phyloP scores from a whole-genome alignment of 768 basidiomycete species.

The Daedaleopsis sinensis region DNA sequence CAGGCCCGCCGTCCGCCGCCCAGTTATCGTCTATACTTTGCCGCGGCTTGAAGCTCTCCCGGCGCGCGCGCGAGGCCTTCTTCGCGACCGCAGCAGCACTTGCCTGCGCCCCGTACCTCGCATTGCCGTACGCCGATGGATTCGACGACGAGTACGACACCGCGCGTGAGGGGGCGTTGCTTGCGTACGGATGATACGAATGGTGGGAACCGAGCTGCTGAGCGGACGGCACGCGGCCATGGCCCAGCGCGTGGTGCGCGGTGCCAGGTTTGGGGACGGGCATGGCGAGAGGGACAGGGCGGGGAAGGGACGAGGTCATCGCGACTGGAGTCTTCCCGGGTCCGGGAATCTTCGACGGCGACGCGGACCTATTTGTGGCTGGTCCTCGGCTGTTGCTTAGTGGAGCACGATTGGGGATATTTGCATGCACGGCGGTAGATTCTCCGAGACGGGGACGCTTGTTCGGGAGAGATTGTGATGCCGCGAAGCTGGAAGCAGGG shows the following conservation, averaged over 20 bases:
- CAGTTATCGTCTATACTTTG: constrained; percentile 62
- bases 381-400: constrained; percentile 37
- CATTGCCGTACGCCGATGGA: constrained; percentile 19
- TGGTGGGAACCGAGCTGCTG: constrained; percentile 30
- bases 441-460: constrained; percentile 66
- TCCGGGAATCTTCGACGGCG: constrained; percentile 50
- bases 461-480: constrained; percentile 53
- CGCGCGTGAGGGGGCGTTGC: constrained; percentile 6
- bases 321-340: constrained; percentile 35
- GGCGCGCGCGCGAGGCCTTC: constrained; percentile 55
- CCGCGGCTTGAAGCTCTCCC: constrained; percentile 85
- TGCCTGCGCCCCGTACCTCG: constrained; percentile 5
- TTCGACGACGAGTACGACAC: constrained; percentile 22
- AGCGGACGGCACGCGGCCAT: constrained; percentile 46
- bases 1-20: constrained; percentile 7
- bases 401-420: constrained; percentile 10
- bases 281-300: constrained; percentile 49
- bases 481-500: constrained; percentile 47
- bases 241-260: constrained; percentile 57
- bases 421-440: constrained; percentile 25
- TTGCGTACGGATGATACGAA: constrained; percentile 19
- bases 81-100: constrained; percentile 33
- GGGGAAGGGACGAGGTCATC: constrained; percentile 36
- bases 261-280: constrained; percentile 53
- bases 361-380: constrained; percentile 35